Conservation (phyloP, 306 rosid species). For the Canavalia gladiata region DNA sequence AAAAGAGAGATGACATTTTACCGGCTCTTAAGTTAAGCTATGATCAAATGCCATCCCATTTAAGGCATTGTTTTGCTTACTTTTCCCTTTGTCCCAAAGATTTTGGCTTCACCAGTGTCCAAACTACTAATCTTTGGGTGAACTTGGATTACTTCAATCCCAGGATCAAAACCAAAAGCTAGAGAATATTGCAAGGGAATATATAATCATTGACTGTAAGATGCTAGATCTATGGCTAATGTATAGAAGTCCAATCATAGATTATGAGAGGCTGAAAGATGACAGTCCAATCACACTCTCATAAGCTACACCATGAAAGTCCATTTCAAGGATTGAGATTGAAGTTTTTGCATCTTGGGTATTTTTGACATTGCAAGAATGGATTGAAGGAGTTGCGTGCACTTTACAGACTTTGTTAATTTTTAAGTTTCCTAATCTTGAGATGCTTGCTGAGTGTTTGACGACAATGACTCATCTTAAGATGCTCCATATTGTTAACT, state of each 20-base stretch:
- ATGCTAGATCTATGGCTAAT: not conserved
- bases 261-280: not conserved
- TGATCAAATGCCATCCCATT: conserved; percentile 48
- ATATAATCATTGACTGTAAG: not conserved
- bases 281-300: not conserved
- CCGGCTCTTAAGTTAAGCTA: conserved; percentile 56
- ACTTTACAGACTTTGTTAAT: conserved; percentile 18
- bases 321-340: not conserved
- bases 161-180: not conserved
- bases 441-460: conserved; percentile 5
- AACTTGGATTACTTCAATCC: conserved; percentile 46
- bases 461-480: conserved; percentile 21
- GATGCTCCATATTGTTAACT: not conserved
- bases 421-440: not conserved
- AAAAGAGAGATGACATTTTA: conserved; percentile 33
- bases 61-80: conserved; percentile 50
- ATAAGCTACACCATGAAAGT: not conserved
- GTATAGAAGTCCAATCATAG: not conserved
- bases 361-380: not conserved
- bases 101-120: not conserved
- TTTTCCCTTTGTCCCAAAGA: conserved; percentile 46
- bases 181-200: conserved; percentile 36
- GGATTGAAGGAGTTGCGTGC: not conserved
- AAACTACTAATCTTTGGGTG: conserved; percentile 24
- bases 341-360: not conserved